Base-by-base conservation (phyloP, 2,329 filamentous ascomycete species). In the Aspergillus japonicus region DNA sequence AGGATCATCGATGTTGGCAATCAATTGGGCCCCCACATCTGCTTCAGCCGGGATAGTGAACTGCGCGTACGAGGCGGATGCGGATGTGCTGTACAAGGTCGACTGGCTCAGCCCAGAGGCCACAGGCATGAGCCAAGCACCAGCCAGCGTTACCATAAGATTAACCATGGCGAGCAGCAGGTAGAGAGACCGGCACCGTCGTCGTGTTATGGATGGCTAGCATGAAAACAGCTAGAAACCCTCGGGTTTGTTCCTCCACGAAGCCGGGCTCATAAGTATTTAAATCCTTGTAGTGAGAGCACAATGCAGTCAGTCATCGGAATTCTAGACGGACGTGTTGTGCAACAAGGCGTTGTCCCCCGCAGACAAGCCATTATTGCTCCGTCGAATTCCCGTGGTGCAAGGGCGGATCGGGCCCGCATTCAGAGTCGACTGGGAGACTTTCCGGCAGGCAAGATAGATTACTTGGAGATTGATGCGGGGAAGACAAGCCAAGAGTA, bases 1-100 rank as follows among this genome's bases (percentile, higher is more conserved):
- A 0, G 87, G 85, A 64, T 91, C 88, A 35, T 83, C 67, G 64
- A 90, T 82, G 68, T 89, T 91, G 33, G 88, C 84, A 42, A 89
- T 71, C 47, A 86, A 64, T 21, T 79, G 73, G 16, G 72, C 77
- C 54, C 82, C 83, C 23, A 71, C 64, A 62, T 82, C 79, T 7
- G 77, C 78, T 31, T 71, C 71, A n/a, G 78, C 66, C 3, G 82
- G 81, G 3, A 84, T 72, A 0, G 81, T 85, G 63, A 80, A 83
- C 23, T 74, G 72, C 10, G 63, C 50, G 31, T 62, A 62, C n/a
- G 64, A 56, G 16, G 68, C 57, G n/a, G 64, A 62, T 4, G 61
- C 47, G 19, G 70, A 62, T 5, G 64, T 58, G 55, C 54, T 65
- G 26, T 59, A 19, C 3, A 57, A 47, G 19, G 59, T 44, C 44